phyloP scores from a whole-genome alignment of 768 basidiomycete species.

The Pulveroboletus sp. region DNA sequence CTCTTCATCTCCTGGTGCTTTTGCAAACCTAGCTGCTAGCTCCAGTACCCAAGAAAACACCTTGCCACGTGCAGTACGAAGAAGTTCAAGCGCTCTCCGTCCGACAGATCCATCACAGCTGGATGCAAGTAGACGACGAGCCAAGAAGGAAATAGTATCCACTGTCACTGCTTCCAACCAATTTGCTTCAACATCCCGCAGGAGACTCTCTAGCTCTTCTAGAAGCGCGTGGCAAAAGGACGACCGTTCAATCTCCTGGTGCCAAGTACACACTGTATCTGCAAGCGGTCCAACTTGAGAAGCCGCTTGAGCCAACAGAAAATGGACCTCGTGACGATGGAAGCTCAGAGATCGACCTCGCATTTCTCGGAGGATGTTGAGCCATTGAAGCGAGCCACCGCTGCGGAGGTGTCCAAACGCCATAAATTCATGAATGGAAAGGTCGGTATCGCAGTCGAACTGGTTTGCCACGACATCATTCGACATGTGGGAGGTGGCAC shows the following conservation, averaged over 20 bases:
- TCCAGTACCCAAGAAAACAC: constrained; percentile 35
- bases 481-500: constrained; percentile 34
- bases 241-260: constrained; percentile 31
- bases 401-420: constrained; percentile 44
- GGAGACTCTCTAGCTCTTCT: constrained; percentile 30
- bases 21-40: constrained; percentile 23
- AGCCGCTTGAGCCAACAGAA: constrained; percentile 41
- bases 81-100: constrained; percentile 18
- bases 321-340: constrained; percentile 35
- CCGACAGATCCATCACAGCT: constrained; percentile 8
- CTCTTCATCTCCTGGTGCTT: constrained; percentile 9
- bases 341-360: constrained; percentile 37
- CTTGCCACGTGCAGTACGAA: constrained; percentile 31
- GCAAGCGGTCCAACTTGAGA: constrained; percentile 39
- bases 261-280: constrained; percentile 31
- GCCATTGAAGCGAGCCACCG: constrained; percentile 44
- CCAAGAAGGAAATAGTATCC: constrained; percentile 32
- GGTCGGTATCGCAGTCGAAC: constrained; percentile 33
- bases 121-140: constrained; percentile 35
- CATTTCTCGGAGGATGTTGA: constrained; percentile 46
- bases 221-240: constrained; percentile 38
- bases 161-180: constrained; percentile 37
- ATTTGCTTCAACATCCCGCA: constrained; percentile 35
- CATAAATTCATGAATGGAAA: constrained; percentile 43
- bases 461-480: constrained; percentile 44